Conservation (phyloP, 352 stramenopile genomes). For the Saprolegnia parasitica region DNA sequence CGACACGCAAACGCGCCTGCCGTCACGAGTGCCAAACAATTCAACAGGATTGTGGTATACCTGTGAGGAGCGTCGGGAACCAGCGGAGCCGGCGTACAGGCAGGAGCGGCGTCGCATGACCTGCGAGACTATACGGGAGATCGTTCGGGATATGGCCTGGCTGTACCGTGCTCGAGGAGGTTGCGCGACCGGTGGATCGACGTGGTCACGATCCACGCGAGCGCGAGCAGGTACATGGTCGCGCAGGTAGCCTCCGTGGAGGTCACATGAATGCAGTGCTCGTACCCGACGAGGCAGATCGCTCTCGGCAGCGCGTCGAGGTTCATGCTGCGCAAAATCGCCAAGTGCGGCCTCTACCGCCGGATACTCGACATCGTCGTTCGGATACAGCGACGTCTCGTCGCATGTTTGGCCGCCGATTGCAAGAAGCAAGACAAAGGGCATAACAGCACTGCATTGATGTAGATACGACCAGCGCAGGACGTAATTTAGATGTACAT, state of each 20-base stretch:
- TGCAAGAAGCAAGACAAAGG: not conserved
- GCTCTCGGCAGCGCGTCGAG: not conserved
- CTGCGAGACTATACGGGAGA: constrained; percentile 7
- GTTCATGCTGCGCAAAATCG: not conserved
- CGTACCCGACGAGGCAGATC: constrained; percentile 15
- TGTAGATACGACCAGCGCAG: not conserved
- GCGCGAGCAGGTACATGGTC: constrained; percentile 1
- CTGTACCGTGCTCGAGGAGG: constrained; percentile 17
- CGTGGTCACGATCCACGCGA: constrained; percentile 14
- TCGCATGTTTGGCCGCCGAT: not conserved
- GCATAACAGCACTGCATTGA: constrained; percentile 1
- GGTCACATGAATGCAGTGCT: constrained; percentile 20
- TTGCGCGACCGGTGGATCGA: constrained; percentile 25
- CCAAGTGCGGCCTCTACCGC: not conserved
- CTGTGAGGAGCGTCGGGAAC: constrained; percentile 75
- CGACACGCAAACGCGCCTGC: constrained; percentile 24
- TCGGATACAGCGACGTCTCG: not conserved
- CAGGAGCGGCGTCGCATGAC: constrained; percentile 73
- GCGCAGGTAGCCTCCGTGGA: constrained; percentile 2
- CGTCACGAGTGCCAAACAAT: not conserved
- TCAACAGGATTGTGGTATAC: constrained; percentile 32
- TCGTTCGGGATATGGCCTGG: not conserved
- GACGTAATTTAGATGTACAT: constrained; percentile 19
- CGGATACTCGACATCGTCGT: not conserved
- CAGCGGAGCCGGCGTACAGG: constrained; percentile 78